These are phyloP conservation scores for Gracilariopsis chorda DNA, from an alignment of 23 red algal genomes.

Conservation along the genomic window DNA sequence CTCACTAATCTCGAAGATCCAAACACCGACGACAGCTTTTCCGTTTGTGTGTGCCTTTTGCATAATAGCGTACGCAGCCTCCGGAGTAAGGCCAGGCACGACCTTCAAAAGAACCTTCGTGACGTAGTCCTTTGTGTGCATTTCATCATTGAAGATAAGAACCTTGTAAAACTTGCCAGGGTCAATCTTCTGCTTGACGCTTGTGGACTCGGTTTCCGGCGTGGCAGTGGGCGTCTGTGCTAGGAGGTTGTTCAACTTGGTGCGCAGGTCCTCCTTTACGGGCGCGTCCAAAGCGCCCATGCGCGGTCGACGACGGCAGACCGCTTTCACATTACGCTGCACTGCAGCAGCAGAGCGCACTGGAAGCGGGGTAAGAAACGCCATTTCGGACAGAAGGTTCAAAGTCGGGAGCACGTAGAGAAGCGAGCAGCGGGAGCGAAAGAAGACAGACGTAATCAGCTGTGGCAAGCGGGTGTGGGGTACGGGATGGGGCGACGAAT, in stretches of 20 bases:
- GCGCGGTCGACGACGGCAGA: slow-evolving; percentile 37
- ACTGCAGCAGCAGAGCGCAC: neutral
- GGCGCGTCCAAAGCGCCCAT: slow-evolving; percentile 55
- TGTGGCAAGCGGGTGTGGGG: neutral
- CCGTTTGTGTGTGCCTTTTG: slow-evolving; percentile 82
- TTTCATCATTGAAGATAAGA: slow-evolving; percentile 83
- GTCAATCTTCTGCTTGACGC: slow-evolving; percentile 70
- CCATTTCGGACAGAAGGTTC: neutral
- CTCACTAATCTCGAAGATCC: slow-evolving; percentile 90
- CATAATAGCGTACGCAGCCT: slow-evolving; percentile 72
- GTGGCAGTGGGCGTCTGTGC: slow-evolving; percentile 16
- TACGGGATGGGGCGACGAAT: neutral
- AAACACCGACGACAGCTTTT: slow-evolving; percentile 81
- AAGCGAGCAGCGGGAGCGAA: too few relatives aligned
- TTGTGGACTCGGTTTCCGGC: neutral
- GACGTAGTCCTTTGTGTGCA: slow-evolving; percentile 70
- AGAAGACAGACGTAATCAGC: too few relatives aligned
- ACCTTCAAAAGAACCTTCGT: slow-evolving; percentile 68
- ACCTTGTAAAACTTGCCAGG: slow-evolving; percentile 79
- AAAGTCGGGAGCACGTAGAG: neutral
- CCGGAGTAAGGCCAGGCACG: slow-evolving; percentile 66
- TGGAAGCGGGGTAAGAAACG: neutral
- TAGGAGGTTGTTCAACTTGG: slow-evolving; percentile 48
- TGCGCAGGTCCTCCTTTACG: slow-evolving; percentile 44
- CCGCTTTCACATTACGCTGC: neutral